Conservation (phyloP, 768 basidiomycete species). For the Tylopilus felleus region DNA sequence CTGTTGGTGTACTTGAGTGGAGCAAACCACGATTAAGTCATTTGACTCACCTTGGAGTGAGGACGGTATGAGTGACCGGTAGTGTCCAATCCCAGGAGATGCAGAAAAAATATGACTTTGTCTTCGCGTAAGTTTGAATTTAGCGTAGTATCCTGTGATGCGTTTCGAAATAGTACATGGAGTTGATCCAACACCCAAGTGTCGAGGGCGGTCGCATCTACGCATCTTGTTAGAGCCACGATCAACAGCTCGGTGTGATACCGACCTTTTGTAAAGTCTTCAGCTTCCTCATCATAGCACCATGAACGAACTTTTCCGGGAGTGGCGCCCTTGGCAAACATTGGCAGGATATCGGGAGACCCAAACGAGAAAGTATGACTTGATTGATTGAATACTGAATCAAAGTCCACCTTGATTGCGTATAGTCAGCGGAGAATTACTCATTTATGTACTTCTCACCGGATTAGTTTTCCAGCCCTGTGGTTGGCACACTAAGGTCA, state of each 20-base stretch:
- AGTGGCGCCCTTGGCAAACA: slow-evolving; percentile 76
- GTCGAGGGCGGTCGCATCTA: slow-evolving; percentile 76
- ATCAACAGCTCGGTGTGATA: not conserved
- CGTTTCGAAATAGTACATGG: slow-evolving; percentile 57
- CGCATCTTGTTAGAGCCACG: not conserved
- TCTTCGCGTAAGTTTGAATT: slow-evolving; percentile 50
- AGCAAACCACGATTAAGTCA: not conserved
- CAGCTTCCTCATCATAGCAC: slow-evolving; percentile 72
- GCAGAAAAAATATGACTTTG: slow-evolving; percentile 76
- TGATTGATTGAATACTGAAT: slow-evolving; percentile 85
- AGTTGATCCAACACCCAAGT: slow-evolving; percentile 77
- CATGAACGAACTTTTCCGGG: slow-evolving; percentile 69
- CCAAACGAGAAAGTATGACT: slow-evolving; percentile 78
- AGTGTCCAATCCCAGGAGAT: slow-evolving; percentile 80
- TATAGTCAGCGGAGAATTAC: not conserved
- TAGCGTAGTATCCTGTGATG: slow-evolving; percentile 49
- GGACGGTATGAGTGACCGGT: slow-evolving; percentile 87
- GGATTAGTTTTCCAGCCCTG: slow-evolving; percentile 88
- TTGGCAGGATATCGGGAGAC: slow-evolving; percentile 84
- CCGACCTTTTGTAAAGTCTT: slow-evolving; percentile 83
- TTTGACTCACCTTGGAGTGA: slow-evolving; percentile 59
- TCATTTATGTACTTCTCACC: slow-evolving; percentile 32
- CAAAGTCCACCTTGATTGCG: slow-evolving; percentile 59
- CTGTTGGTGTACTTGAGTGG: slow-evolving; percentile 30
- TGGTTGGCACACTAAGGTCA: slow-evolving; percentile 1